Base-by-base conservation (phyloP, 2,329 filamentous ascomycete genomes). In the Aspergillus pseudotamarii region DNA sequence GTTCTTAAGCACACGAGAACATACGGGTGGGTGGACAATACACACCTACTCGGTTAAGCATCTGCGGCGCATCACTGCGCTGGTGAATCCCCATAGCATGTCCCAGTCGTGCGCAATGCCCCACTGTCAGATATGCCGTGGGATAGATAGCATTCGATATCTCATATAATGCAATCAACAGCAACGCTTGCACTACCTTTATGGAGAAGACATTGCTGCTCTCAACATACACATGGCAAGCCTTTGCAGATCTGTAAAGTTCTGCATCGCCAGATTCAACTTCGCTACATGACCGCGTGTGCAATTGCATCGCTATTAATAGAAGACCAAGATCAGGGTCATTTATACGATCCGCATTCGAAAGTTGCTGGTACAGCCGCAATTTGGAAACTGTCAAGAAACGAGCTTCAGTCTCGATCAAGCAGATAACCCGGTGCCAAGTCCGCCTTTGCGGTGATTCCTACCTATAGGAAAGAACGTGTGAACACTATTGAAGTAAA, bases 111-210 rank as follows among this genome's bases (percentile, higher is more conserved):
- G 55, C 55, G 11, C 55, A 57, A 45, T 32, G 23, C 32, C 55
- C 55, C 19, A 57, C 55, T 12, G 55, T 57, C 2, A 57, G 28
- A 57, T 57, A 57, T 8, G 55, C 55, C 28, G 55, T 38, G 5
- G 55, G 55, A 26, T 57, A 30, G 21, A 57, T 46, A 16, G 55
- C 38, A 34, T 46, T 21, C 2, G 36, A 34, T 21, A 57, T 57
- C 55, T 57, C 55, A 32, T 43, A 57, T 19, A 57, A n/a, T 30
- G 55, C 36, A 23, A 57, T 57, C 30, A 54, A 5, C 8, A 54
- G n/a, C 10, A 30, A 4, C 3, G 51, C 51, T 26, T 54, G 51
- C 3, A 54, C 6, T 16, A 54, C 19, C 4, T 36, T 54, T 6
- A 54, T 36, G 9, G 51, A 34, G 10, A 54, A 36, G 51, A 36